Percentiles rank a stretch among this genome's conserved stretches.
These are phyloP conservation scores for Mycena citricolor DNA, from an alignment of 1,284 basidiomycete genomes.

Conservation along the genomic window DNA sequence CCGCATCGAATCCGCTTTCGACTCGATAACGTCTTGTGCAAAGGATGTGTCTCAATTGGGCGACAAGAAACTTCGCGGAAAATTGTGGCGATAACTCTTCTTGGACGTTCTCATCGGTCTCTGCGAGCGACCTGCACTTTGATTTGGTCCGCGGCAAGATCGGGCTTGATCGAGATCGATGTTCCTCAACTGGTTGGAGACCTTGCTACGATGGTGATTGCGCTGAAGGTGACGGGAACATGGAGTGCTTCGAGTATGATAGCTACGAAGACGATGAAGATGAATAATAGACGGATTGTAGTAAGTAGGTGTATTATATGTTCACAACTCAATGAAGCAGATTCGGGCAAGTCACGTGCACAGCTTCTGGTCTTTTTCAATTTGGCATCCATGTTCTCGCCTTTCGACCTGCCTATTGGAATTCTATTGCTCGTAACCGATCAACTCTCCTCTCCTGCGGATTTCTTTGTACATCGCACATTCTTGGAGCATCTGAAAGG, in stretches of 20 bases:
- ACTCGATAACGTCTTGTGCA: conserved; percentile 18
- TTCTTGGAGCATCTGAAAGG: conserved; percentile 54
- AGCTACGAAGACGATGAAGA: too few relatives aligned
- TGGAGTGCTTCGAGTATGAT: too few relatives aligned
- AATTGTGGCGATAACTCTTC: conserved; percentile 9
- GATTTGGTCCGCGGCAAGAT: conserved; percentile 21
- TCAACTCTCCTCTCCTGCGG: conserved; percentile 61
- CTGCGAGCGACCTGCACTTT: conserved; percentile 24
- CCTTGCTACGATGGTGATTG: too few relatives aligned
- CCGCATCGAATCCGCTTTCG: conserved; percentile 23
- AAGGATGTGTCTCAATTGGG: conserved; percentile 21
- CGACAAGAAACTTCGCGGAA: conserved; percentile 23
- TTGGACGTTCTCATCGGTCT: conserved; percentile 11
- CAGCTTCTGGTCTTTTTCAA: too few relatives aligned
- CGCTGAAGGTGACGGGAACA: too few relatives aligned
- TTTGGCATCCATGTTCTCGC: conserved; percentile 43
- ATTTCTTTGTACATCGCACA: conserved; percentile 60
- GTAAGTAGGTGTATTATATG: too few relatives aligned
- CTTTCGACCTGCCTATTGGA: conserved; percentile 44
- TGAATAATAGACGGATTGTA: too few relatives aligned
- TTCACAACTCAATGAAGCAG: too few relatives aligned
- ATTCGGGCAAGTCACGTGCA: too few relatives aligned
- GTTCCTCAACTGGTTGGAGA: too few relatives aligned
- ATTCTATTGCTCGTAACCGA: conserved; percentile 63
- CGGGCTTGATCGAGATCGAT: conserved; percentile 16